Evolutionary conservation across 1,139 yeast genomes (phyloP), one percentile per base, ranked within the genome.

Genomic region (Yamadazyma mexicana): DNA sequence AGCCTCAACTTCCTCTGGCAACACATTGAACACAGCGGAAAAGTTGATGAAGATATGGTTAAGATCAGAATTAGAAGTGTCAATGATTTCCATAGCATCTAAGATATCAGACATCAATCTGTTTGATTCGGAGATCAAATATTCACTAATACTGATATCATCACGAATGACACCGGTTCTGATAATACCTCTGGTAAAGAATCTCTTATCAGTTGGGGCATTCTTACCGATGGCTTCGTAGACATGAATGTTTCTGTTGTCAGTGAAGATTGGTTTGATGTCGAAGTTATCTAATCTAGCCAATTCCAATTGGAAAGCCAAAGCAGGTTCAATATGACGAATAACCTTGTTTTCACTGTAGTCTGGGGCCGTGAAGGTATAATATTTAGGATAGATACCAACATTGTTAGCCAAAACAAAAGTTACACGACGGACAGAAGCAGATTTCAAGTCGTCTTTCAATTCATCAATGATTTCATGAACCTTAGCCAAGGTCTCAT

Each of bases 301-400:
- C 52, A 92, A 77, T 69, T 92, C 98, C 55, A 92, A 77, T 72
- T 92, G 98, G 85, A 83, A 92, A 41, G 98, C 98, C 57, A 92
- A 75, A 33, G 98, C 97, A 24, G 98, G 98, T 66, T 92, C 98
- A 56, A 92, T 88, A 61, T 92, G 97, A 72, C 98, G 91, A 62
- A 92, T 87, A 27, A 91, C 91, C 68, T 84, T 81, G 69, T 92
- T 95, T 66, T 85, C 94, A 32, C 55, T 54, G 62, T 86, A 92
- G 30, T 77, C 77, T 37, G 96, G 95, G 46, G 94, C 96, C 56
- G 87, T 87, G 76, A 87, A 94, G 31, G 98, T 92, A 69, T 84
- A 94, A 72, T 92, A 92, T 64, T 86, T 87, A 54, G 98, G 98
- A 68, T 92, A 89, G 35, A 84, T 64, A 50, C 98, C 98, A 56